phyloP scores from a whole-genome alignment of 2,329 filamentous ascomycete genomes.

The Trichoderma polysporum region DNA sequence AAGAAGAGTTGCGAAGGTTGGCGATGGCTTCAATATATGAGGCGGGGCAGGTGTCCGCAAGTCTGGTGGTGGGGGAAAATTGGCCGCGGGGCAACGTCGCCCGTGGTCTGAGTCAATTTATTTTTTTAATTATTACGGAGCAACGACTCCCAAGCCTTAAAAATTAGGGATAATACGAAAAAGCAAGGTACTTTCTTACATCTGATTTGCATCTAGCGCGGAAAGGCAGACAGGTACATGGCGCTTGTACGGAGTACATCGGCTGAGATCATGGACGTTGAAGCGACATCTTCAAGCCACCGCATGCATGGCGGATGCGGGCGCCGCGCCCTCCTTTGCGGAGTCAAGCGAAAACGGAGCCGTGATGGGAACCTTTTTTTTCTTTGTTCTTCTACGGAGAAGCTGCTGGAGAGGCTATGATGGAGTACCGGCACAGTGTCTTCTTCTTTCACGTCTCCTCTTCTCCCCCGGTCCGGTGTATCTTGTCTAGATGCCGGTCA shows the following conservation, averaged over 20 bases:
- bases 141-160: not conserved
- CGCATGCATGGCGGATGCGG: conserved; percentile 3
- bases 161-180: not conserved
- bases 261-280: not conserved
- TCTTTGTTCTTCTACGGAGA: not conserved
- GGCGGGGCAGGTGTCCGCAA: not conserved
- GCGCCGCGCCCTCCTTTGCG: conserved; percentile 13
- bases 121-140: not conserved
- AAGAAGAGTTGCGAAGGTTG: not conserved
- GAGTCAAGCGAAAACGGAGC: conserved; percentile 16
- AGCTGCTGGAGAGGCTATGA: not conserved
- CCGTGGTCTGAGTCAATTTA: conserved; percentile 4
- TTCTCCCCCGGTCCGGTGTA: too few species aligned
- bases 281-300: not conserved
- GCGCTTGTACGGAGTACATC: conserved; percentile 5
- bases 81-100: not conserved
- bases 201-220: not conserved
- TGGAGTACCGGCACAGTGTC: not conserved
- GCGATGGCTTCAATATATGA: conserved; percentile 19
- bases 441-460: too few species aligned
- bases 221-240: not conserved
- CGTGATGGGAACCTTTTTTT: not conserved
- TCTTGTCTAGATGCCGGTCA: not conserved
- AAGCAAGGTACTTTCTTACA: not conserved
- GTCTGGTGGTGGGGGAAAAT: conserved; percentile 2